Base-by-base conservation (phyloP, 306 rosid genomes). In the Quillaja saponaria region DNA sequence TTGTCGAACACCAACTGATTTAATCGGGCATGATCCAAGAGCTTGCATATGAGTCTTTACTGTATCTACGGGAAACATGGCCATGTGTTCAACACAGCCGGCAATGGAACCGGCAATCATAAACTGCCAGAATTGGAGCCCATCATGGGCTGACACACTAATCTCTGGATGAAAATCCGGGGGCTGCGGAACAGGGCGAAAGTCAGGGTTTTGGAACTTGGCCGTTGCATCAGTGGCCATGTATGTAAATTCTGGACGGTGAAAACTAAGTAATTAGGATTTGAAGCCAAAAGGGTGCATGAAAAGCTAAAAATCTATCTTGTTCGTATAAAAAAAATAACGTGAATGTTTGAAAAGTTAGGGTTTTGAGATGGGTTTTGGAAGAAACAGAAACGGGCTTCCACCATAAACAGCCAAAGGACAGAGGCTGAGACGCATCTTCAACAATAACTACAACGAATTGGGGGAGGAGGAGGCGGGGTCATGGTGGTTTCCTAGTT, bases 1-100 rank as follows among this genome's bases (percentile, higher is more conserved):
- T n/a, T 80, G 86, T 25, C 90, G 87, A 57, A 90, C 78, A 0
- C 85, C 76, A 3, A 75, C 90, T 6, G 95, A 55, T 69, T 80
- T 84, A 55, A 84, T 81, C 5, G 97, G 97, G 74, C 97, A 90
- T 0, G 97, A 86, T 11, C 90, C 85, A 8, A 90, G 69, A 25
- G 97, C 95, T 61, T 90, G 97, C 97, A 90, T 86, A 11, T 76
- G 97, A 69, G 97, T 90, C 76, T 90, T 90, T 19, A 90, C 83
- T 49, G 97, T 90, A 76, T 90, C 97, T 12, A 90, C 90, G 33
- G 97, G 97, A 69, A 78, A 86, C 97, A 90, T 90, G 1, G 90
- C 95, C 95, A 90, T 72, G 77, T 90, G 97, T 18, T 90, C 97
- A 2, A 86, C 53, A 38, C 71, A 71, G 7, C 97, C 97, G 1